Evolutionary conservation across 495 filamentous ascomycete species (phyloP), one percentile per base, ranked within the genome.

Genomic region (Cryomyces antarcticus): DNA sequence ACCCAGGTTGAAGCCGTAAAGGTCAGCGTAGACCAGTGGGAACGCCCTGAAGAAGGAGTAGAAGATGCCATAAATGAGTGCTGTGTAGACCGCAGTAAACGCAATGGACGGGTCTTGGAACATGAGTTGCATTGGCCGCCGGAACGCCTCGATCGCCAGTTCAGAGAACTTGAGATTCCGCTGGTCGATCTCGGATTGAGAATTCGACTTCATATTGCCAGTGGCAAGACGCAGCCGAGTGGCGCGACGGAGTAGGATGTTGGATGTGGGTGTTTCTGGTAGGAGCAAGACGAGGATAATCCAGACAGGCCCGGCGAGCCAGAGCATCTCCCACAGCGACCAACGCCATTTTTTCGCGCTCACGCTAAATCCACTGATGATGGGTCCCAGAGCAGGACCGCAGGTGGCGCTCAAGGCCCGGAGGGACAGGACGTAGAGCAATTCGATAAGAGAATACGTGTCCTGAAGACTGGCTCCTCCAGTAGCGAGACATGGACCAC

Each of bases 11-110:
- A 82, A 76, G 52, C 57, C 54, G 60, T 81, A 80, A 45, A 68
- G 62, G 43, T 61, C 65, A 1, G 66, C 65, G 60, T 78, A 82
- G 41, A 82, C 75, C n/a, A 82, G 58, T 3, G 77, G 77, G 62
- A 82, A 81, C 48, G 70, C 74, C 53, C 81, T 77, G 63, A 80
- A 80, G 66, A 78, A 79, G 49, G 62, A 68, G 57, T 79, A 80
- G 58, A 71, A 78, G 57, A 79, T 79, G 29, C 66, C 73, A 57
- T 79, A 78, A 45, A 72, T 68, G 42, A 80, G 63, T 12, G 70
- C 67, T 1, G 70, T 74, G 57, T 80, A 81, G 39, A 69, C 42
- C 48, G 74, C 68, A 0, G 71, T 66, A 62, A 79, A 80, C 6
- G 69, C 60, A 12, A 81, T 68, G 39, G 70, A 66, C 0, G 74